Base-by-base conservation (phyloP, 2,329 filamentous ascomycete genomes). In the Daldinia sp. region DNA sequence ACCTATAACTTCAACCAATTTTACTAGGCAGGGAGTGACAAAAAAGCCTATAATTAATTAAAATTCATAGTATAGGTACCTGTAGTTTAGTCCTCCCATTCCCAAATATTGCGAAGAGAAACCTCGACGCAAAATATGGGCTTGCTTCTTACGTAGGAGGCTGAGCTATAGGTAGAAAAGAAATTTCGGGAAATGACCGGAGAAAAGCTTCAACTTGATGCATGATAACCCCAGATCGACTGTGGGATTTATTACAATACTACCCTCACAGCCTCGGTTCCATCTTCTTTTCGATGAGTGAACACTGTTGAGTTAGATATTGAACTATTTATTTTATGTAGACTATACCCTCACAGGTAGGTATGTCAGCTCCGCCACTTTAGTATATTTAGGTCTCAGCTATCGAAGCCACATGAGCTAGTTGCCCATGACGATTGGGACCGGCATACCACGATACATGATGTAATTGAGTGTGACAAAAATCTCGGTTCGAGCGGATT, bases 321-420 rank as follows among this genome's bases (percentile, higher is more conserved):
- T 39, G 34, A 59, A 55, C 57, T 64, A 56, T 52, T 57, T 56
- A 56, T 32, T 27, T 57, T 48, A 7, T 19, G 15, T 4, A 4
- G 19, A 30, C 30, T 41, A 8, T n/a, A 29, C n/a, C 15, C 6
- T 37, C 19, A n/a, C 15, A 17, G 48, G 6, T 3, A 30, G n/a
- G 1, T n/a, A 37, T 32, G 7, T n/a, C n/a, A n/a, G n/a, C 27
- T 30, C 27, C 43, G 32, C 49, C 51, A 34, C 25, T 27, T 41
- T 21, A 2, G n/a, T 4, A 48, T 51, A 11, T 27, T n/a, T 23
- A n/a, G 35, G 4, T 15, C 23, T 19, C 19, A 39, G 48, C 11
- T 23, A 6, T 13, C 9, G 29, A 41, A 41, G 15, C 8, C 30
- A 15, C n/a, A 35, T 3, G n/a, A 15, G 32, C 49, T 32, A 4